Evolutionary conservation across 257 asterid species (phyloP).

Genomic region (Catharanthus roseus): DNA sequence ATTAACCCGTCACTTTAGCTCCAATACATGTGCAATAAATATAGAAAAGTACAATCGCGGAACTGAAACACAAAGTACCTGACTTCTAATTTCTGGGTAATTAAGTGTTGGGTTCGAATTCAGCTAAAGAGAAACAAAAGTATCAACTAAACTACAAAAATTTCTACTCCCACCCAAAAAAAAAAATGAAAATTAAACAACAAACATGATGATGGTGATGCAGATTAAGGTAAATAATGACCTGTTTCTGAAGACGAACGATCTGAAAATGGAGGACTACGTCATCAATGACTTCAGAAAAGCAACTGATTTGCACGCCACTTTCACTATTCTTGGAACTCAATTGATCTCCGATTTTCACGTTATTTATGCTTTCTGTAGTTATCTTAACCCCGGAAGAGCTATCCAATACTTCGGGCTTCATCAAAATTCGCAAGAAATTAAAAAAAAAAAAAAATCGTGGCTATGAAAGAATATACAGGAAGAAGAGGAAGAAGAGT

Average conservation of each 20-base stretch:
- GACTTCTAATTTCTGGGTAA: not conserved
- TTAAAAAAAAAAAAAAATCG: not conserved
- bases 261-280: slow-evolving; percentile 68
- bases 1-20: no score
- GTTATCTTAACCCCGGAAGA: not conserved
- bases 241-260: slow-evolving; percentile 84
- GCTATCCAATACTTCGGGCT: not conserved
- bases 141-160: not conserved
- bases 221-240: not conserved
- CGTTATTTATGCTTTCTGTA: not conserved
- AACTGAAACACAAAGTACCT: not conserved
- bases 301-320: slow-evolving; percentile 56
- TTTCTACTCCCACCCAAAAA: not conserved
- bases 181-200: not conserved
- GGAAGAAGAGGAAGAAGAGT: no score
- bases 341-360: not conserved
- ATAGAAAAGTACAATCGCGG: not conserved
- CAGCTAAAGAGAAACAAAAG: not conserved
- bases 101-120: not conserved
- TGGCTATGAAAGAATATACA: not conserved
- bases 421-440: not conserved
- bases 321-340: slow-evolving; percentile 16
- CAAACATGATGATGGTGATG: not conserved
- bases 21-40: not conserved
- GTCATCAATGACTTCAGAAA: slow-evolving; percentile 61